Evolutionary conservation across 768 basidiomycete species (phyloP), one percentile per base, ranked within the genome.

Genomic region (Peribolospora baueri): DNA sequence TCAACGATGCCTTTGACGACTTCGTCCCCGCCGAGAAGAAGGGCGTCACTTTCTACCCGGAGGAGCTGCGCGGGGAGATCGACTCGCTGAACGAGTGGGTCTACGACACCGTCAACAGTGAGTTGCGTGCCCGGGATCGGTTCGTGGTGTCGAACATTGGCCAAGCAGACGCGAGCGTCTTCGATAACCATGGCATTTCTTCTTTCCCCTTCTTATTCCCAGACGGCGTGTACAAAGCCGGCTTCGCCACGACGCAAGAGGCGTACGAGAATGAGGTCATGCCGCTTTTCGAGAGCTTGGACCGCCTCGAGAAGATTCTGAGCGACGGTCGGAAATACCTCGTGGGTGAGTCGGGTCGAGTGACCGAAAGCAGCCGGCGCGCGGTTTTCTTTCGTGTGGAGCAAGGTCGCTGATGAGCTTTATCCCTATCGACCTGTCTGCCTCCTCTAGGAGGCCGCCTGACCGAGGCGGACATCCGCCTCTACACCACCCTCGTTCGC

Each of bases 401-500:
- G 14, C 2, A 14, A 46, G 46, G 14, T 46, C 46, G 10, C 14
- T 46, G 2, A 10, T 46, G 10, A 10, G 14, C 2, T 2, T 14
- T 2, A 14, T 46, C 46, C 14, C 46, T 10, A 46, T 10, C 46
- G 46, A 10, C 14, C 46, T 46, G 10, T 10, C 46, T 10, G 46
- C 10, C 25, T 25, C 25, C 25, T 25, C 25, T 25, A 25, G 25
- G 25, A 25, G 25, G 25, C 62, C 70, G 56, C 51, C 75, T 98
- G 50, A 93, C 87, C n/a, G 71, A 72, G 61, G 70, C 69, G 7
- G 70, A 72, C 57, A 63, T 71, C 52, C 76, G 91, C 52, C 78
- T 97, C 46, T 97, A 76, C 70, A 87, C 91, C n/a, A 93, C 91
- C 2, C 80, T 88, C 56, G 70, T 85, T 58, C 84, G 86, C 42